These are phyloP conservation scores for Piedraia hortae DNA, from an alignment of 2,329 filamentous ascomycete species.

Conservation along the genomic window DNA sequence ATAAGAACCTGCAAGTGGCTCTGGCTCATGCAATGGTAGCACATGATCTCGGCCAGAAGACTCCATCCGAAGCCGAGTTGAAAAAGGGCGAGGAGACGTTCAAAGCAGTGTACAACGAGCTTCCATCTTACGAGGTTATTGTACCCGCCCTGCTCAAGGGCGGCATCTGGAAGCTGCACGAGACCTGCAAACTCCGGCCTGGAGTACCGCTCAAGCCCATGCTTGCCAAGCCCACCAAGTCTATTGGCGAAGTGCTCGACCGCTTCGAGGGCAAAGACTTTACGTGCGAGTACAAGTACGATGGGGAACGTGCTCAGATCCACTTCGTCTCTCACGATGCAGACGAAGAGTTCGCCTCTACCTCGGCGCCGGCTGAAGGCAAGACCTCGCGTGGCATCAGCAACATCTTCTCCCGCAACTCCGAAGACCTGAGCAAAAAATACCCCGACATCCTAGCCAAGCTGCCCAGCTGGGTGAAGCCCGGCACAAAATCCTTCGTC, in stretches of 20 bases:
- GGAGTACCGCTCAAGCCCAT: constrained; percentile 93
- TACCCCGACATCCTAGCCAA: constrained; percentile 88
- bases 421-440: constrained; percentile 87
- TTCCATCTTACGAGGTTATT: constrained; percentile 87
- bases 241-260: constrained; percentile 89
- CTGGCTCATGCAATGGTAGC: constrained; percentile 68
- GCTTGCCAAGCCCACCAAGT: constrained; percentile 94
- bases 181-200: constrained; percentile 72
- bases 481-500: constrained; percentile 78
- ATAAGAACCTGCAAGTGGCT: constrained; percentile 73
- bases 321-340: constrained; percentile 78
- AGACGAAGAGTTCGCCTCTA: constrained; percentile 38
- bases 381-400: constrained; percentile 48
- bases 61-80: constrained; percentile 47
- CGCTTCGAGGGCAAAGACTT: constrained; percentile 88
- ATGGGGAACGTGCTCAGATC: constrained; percentile 93
- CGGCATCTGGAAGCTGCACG: constrained; percentile 55
- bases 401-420: constrained; percentile 91
- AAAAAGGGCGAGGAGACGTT: constrained; percentile 62
- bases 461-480: constrained; percentile 67
- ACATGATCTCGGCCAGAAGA: constrained; percentile 38
- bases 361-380: constrained; percentile 27
- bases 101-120: constrained; percentile 65
- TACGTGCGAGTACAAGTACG: constrained; percentile 97
- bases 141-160: constrained; percentile 69